These are phyloP conservation scores for Gossypium davidsonii DNA, from an alignment of 441 rosid genomes.

Conservation along the genomic window DNA sequence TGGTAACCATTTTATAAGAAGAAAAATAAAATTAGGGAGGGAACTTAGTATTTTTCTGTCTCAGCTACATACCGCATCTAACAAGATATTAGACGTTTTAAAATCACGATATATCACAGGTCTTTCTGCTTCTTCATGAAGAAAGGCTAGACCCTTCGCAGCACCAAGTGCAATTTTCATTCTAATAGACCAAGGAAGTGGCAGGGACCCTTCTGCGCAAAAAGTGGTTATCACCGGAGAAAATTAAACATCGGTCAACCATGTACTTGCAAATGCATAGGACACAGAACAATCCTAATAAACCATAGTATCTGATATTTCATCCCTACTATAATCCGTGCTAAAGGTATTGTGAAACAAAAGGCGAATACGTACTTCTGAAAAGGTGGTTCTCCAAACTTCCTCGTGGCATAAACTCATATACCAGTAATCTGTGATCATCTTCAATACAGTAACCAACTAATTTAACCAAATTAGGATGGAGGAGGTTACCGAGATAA, in stretches of 20 bases:
- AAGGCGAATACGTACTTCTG: conserved; percentile 41
- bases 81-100: conserved; percentile 59
- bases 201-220: conserved; percentile 58
- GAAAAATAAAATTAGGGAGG: neutral
- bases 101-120: conserved; percentile 71
- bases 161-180: conserved; percentile 65
- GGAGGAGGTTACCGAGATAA: conserved; percentile 58
- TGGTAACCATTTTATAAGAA: neutral
- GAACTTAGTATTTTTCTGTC: neutral
- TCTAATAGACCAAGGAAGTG: conserved; percentile 74
- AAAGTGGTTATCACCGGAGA: conserved; percentile 31
- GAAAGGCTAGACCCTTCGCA: conserved; percentile 67
- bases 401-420: conserved; percentile 62
- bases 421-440: conserved; percentile 51
- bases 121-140: conserved; percentile 70
- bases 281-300: neutral
- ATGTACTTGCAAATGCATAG: neutral
- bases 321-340: neutral
- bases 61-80: conserved; percentile 46
- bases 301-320: neutral
- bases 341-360: neutral
- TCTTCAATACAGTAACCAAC: conserved; percentile 65
- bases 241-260: conserved; percentile 22
- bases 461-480: conserved; percentile 51
- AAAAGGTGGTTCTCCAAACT: conserved; percentile 64